phyloP scores from a whole-genome alignment of 805 yeast species.

The Cyberlindnera americana region DNA sequence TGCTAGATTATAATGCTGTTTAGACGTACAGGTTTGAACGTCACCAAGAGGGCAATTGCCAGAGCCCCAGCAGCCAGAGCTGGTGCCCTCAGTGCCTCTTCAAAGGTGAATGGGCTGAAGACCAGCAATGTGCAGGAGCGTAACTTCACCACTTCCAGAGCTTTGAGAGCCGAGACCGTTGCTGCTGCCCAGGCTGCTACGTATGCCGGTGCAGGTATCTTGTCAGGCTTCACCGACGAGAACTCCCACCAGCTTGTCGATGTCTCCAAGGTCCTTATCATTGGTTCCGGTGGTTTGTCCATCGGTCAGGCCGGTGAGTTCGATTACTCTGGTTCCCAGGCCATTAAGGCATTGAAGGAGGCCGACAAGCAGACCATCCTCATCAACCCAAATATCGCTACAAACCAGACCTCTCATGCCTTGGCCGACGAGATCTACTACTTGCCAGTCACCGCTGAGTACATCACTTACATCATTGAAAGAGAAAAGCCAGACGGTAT shows the following conservation, averaged over 20 bases:
- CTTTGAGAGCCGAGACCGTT: slow-evolving; percentile 16
- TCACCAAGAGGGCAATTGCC: slow-evolving; percentile 25
- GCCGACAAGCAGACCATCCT: slow-evolving; percentile 81
- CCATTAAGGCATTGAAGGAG: slow-evolving; percentile 91
- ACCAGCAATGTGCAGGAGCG: slow-evolving; percentile 8
- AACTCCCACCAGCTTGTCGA: slow-evolving; percentile 69
- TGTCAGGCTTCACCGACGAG: slow-evolving; percentile 54
- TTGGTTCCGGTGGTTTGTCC: slow-evolving; percentile 96
- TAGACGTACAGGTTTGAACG: slow-evolving; percentile 27
- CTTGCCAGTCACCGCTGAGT: slow-evolving; percentile 95
- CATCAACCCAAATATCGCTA: slow-evolving; percentile 94
- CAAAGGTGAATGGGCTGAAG: slow-evolving; percentile 8
- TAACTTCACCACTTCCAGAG: slow-evolving; percentile 20
- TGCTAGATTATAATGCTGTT: slow-evolving; percentile 20
- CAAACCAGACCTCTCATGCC: slow-evolving; percentile 93
- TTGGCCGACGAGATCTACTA: slow-evolving; percentile 94
- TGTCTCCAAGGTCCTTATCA: slow-evolving; percentile 80
- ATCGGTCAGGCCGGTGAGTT: slow-evolving; percentile 99
- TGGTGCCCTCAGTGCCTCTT: slow-evolving; percentile 8
- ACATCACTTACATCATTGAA: slow-evolving; percentile 91
- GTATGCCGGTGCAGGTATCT: slow-evolving; percentile 62
- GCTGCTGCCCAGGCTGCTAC: slow-evolving; percentile 25
- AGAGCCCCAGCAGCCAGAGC: slow-evolving; percentile 15
- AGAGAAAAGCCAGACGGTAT: slow-evolving; percentile 97
- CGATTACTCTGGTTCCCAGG: slow-evolving; percentile 96